These are phyloP conservation scores for Arctostaphylos glauca DNA, from an alignment of 148 eudicot genomes.

Conservation along the genomic window DNA sequence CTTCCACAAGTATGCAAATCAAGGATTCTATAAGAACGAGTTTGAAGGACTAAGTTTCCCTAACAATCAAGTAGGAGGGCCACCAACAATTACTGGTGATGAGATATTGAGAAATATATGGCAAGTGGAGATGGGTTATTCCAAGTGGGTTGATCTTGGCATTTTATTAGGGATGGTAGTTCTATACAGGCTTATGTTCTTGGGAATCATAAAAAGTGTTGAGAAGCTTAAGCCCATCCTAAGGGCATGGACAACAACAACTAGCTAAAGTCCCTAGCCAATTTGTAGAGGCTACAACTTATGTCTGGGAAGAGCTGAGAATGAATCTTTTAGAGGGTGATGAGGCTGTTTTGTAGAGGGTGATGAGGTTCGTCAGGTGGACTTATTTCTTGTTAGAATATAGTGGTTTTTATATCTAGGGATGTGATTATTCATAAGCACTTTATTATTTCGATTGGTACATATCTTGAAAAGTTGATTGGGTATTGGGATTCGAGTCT, in stretches of 20 bases:
- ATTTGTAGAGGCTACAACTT: too few species aligned
- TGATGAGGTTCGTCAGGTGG: too few species aligned
- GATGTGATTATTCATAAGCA: too few species aligned
- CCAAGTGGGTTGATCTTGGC: slow-evolving; percentile 64
- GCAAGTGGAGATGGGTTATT: slow-evolving; percentile 63
- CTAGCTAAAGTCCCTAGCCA: too few species aligned
- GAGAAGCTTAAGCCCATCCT: slow-evolving; percentile 45
- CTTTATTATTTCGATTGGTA: too few species aligned
- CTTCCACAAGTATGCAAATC: slow-evolving; percentile 41
- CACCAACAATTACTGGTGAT: slow-evolving; percentile 32
- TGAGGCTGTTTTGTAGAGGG: too few species aligned
- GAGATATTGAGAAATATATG: slow-evolving; percentile 45
- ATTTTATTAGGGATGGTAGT: slow-evolving; percentile 64
- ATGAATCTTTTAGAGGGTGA: too few species aligned
- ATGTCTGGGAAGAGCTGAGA: too few species aligned
- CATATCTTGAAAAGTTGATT: too few species aligned
- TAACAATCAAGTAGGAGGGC: slow-evolving; percentile 24
- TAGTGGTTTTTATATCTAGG: too few species aligned
- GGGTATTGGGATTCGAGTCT: too few species aligned
- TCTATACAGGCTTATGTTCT: slow-evolving; percentile 54
- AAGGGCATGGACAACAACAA: background rate
- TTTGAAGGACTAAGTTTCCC: slow-evolving; percentile 46
- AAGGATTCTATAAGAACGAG: slow-evolving; percentile 60
- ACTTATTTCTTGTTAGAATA: too few species aligned
- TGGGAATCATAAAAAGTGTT: slow-evolving; percentile 34